These are phyloP conservation scores for Aspergillus pseudonomiae DNA, from an alignment of 2,329 filamentous ascomycete genomes.

Conservation along the genomic window DNA sequence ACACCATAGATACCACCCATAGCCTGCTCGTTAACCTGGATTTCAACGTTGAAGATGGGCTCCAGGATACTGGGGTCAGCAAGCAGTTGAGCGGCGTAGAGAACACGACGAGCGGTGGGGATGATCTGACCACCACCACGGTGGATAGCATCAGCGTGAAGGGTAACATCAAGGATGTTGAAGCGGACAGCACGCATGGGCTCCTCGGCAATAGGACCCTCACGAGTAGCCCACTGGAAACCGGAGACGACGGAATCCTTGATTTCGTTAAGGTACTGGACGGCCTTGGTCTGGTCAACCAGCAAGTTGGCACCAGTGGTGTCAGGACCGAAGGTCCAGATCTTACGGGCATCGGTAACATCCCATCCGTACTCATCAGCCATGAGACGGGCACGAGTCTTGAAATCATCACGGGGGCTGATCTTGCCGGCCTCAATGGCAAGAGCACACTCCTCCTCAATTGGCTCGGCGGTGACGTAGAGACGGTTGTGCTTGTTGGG, in stretches of 20 bases:
- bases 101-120: constrained; percentile 93
- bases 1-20: constrained; percentile 99
- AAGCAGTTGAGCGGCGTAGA: constrained; percentile 90
- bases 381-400: constrained; percentile 92
- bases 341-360: constrained; percentile 99
- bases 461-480: constrained; percentile 89
- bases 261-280: constrained; percentile 99
- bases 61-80: constrained; percentile 90
- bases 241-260: constrained; percentile 99
- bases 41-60: constrained; percentile 98
- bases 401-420: constrained; percentile 95
- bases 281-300: constrained; percentile 99
- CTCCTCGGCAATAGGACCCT: constrained; percentile 97
- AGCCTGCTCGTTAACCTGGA: constrained; percentile 96
- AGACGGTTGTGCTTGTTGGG: constrained; percentile 99
- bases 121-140: constrained; percentile 99
- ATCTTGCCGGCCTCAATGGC: constrained; percentile 94
- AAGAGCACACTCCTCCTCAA: constrained; percentile 86
- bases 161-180: constrained; percentile 99
- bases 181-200: constrained; percentile 96
- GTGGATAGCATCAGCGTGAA: constrained; percentile 99
- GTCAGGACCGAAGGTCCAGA: constrained; percentile 99
- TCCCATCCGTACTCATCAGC: constrained; percentile 99
- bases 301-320: constrained; percentile 97
- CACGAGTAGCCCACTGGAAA: constrained; percentile 99